Evolutionary conservation across 2,329 filamentous ascomycete genomes (phyloP), one percentile per base, ranked within the genome.

Genomic region (Nemania diffusa): DNA sequence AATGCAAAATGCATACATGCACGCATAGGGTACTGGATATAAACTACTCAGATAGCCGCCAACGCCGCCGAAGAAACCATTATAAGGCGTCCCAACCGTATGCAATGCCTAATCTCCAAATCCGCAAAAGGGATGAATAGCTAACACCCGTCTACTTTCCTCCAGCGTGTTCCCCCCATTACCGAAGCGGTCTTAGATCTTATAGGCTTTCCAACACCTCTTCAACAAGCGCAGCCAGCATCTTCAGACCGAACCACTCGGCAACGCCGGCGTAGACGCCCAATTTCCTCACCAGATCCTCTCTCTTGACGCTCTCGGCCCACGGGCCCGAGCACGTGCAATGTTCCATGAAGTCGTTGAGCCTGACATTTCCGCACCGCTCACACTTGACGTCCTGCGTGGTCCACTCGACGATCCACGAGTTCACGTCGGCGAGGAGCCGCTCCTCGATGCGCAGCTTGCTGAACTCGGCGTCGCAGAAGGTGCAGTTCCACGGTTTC

Each of bases 281-380:
- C 74, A 98, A 74, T 76, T 83, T 86, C 77, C 84, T 87, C 75
- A 87, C 80, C 27, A 95, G 82, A 29, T 92, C 91, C 32, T 86
- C 88, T 70, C 86, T 84, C 72, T 90, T 87, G 67, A 94, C 84
- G 22, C 89, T 92, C 71, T 88, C 88, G 20, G 85, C 86, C 96
- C 96, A 99, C 66, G 87, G 87, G 3, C 96, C 96, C 68, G 92
- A 93, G 83, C 96, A 99, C 11, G 90, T 91, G 80, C 97, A 99
- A 79, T 98, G 94, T 79, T 97, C 95, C 90, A 96, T 94, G 74
- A 98, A 97, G 75, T 97, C 95, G 78, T 97, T 98, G 46, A 92
- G 85, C 76, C 93, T 84, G 44, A 97, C 80, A 73, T 93, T 93
- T 34, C 86, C 88, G 78, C 90, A 92, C 66, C 86, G 84, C 32